These are phyloP conservation scores for Sindora glabra DNA, from an alignment of 306 rosid genomes.

Conservation along the genomic window DNA sequence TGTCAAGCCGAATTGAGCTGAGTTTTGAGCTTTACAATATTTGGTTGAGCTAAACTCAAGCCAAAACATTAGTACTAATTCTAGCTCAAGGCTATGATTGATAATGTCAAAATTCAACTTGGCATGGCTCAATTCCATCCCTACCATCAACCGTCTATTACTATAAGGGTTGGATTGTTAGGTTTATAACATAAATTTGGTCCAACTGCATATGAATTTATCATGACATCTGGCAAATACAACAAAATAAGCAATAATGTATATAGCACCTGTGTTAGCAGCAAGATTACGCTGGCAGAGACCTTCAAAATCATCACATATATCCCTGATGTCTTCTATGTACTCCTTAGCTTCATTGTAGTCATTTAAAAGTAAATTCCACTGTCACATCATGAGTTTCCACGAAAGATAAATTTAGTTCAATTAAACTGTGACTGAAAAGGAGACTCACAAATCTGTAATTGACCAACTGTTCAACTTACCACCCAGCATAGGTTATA, in stretches of 20 bases:
- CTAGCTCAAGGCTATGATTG: too few species aligned
- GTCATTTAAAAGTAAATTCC: conserved; percentile 77
- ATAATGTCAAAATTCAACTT: too few species aligned
- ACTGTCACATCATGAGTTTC: conserved; percentile 36
- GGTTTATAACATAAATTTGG: background rate
- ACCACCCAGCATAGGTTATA: conserved; percentile 84
- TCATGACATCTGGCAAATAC: background rate
- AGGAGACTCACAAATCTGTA: conserved; percentile 7
- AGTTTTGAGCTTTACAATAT: too few species aligned
- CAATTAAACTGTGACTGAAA: background rate
- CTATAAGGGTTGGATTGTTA: background rate
- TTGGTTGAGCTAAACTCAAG: too few species aligned
- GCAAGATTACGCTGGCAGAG: conserved; percentile 97
- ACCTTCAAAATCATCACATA: conserved; percentile 85
- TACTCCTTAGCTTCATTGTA: conserved; percentile 85
- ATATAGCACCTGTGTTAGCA: conserved; percentile 60
- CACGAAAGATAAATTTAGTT: conserved; percentile 13
- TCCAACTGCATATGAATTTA: conserved; percentile 1
- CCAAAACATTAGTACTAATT: too few species aligned
- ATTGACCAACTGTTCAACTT: conserved; percentile 24
- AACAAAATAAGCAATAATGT: background rate
- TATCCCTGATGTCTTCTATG: conserved; percentile 87
- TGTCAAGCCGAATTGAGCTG: too few species aligned
- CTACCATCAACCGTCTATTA: too few species aligned
- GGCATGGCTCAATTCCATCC: too few species aligned